Percentiles rank a stretch among this genome's conserved stretches.
These are phyloP conservation scores for Hymenoscyphus fraxineus DNA, from an alignment of 2,329 filamentous ascomycete species.

Conservation along the genomic window DNA sequence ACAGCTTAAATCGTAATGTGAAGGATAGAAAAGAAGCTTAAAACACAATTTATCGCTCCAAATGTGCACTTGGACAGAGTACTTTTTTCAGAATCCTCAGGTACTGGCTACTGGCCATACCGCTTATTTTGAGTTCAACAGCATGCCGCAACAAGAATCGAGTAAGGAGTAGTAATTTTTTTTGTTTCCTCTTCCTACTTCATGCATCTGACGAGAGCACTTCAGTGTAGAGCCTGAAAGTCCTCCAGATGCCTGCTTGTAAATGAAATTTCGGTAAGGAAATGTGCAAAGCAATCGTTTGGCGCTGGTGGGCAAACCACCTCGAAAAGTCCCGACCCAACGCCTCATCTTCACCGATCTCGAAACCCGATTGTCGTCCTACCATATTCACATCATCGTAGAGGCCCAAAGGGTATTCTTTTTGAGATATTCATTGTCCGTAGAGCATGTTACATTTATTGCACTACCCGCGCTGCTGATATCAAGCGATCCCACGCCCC, in stretches of 20 bases:
- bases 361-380: neutral
- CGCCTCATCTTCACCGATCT: constrained; percentile 8
- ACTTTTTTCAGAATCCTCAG: neutral
- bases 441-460: constrained; percentile 34
- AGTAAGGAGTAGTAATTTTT: neutral
- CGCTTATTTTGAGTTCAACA: neutral
- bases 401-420: constrained; percentile 5
- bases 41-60: neutral
- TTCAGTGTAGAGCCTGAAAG: neutral
- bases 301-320: neutral
- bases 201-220: neutral
- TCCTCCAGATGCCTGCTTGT: neutral
- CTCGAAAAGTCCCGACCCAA: neutral
- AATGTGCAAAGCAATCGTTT: constrained; percentile 7
- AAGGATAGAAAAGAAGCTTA: neutral
- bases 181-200: neutral
- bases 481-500: constrained; percentile 33
- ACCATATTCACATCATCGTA: neutral
- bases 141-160: neutral
- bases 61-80: neutral
- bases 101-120: neutral
- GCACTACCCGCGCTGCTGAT: constrained; percentile 33
- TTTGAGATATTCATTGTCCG: constrained; percentile 33
- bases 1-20: neutral
- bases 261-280: neutral